Conservation (phyloP, 306 rosid species). For the Pyrus communis region DNA sequence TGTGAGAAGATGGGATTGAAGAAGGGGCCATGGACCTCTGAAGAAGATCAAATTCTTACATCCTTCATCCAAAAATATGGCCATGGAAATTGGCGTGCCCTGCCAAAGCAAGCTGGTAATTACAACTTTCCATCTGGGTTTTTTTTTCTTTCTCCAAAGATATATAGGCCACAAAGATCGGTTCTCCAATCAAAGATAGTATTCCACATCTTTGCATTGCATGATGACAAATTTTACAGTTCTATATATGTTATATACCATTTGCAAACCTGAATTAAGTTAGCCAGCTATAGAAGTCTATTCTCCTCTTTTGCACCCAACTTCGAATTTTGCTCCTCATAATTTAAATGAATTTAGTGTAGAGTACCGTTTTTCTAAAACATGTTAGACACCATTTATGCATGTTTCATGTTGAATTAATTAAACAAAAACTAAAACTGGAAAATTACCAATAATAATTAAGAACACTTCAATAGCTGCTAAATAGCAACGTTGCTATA, state of each 20-base stretch:
- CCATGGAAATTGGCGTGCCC: constrained; percentile 95
- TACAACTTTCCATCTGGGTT: neutral
- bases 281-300: too few species aligned
- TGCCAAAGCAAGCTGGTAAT: constrained; percentile 88
- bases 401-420: neutral
- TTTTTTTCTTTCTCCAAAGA: neutral
- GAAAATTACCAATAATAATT: neutral
- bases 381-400: neutral
- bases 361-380: neutral
- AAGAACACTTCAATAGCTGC: neutral
- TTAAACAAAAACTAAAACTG: too few species aligned
- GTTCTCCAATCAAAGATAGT: neutral
- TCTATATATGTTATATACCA: neutral
- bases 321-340: too few species aligned
- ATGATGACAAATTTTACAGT: neutral
- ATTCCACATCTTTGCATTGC: neutral
- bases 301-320: neutral
- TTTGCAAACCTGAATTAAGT: neutral
- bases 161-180: neutral
- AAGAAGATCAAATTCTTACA: constrained; percentile 69
- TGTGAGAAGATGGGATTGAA: constrained; percentile 90
- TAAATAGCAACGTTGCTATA: neutral
- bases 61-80: constrained; percentile 56
- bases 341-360: too few species aligned
- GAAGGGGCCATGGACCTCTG: constrained; percentile 86